These are phyloP conservation scores for Piper longum DNA, from an alignment of 164 flowering plant species.

Conservation along the genomic window DNA sequence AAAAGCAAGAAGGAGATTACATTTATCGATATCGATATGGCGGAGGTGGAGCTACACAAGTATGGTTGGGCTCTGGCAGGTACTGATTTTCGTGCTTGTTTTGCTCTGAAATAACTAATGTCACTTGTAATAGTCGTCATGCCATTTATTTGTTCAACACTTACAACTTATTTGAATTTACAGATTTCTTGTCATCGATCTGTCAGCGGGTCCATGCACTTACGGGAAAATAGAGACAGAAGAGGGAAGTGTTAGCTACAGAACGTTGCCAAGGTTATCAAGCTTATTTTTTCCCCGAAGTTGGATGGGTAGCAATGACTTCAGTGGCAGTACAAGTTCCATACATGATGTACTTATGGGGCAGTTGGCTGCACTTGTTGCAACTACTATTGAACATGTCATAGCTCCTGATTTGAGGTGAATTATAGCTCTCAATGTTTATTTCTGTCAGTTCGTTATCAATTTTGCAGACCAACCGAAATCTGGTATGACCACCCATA, in stretches of 20 bases:
- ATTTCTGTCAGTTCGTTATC: background rate
- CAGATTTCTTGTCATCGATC: constrained; percentile 89
- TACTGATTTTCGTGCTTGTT: constrained; percentile 8
- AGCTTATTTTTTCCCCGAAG: constrained; percentile 38
- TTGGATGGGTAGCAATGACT: constrained; percentile 20
- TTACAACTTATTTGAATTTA: constrained; percentile 1
- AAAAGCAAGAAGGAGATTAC: constrained; percentile 81
- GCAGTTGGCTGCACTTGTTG: constrained; percentile 62
- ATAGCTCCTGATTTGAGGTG: constrained; percentile 98
- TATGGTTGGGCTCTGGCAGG: constrained; percentile 95
- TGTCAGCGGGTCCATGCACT: constrained; percentile 98
- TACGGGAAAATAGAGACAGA: constrained; percentile 99
- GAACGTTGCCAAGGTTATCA: constrained; percentile 62
- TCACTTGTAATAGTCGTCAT: background rate
- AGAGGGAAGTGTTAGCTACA: constrained; percentile 85
- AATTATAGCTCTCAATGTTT: background rate
- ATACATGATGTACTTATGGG: constrained; percentile 57
- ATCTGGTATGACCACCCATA: too few relatives aligned
- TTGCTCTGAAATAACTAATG: background rate
- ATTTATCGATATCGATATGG: constrained; percentile 81
- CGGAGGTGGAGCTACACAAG: constrained; percentile 99
- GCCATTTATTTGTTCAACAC: background rate
- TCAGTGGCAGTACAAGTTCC: constrained; percentile 16
- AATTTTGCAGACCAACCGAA: too few relatives aligned
- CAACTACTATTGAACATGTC: constrained; percentile 84